These are phyloP conservation scores for Colletotrichum zoysiae DNA, from an alignment of 2,329 filamentous ascomycete species.

Conservation along the genomic window DNA sequence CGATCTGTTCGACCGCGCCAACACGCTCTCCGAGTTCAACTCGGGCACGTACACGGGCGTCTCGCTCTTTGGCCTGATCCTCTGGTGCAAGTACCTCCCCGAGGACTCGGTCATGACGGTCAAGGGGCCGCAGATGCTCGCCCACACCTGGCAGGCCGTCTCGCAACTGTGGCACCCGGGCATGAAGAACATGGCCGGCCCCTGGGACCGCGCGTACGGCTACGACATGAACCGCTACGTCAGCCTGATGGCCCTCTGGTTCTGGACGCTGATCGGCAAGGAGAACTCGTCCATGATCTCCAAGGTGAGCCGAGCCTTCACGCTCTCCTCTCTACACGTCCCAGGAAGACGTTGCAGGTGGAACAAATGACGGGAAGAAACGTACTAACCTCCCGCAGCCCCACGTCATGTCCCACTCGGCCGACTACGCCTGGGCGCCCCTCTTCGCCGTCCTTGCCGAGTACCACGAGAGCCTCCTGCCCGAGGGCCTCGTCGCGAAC, in stretches of 20 bases:
- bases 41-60: constrained; percentile 73
- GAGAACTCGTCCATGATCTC: constrained; percentile 53
- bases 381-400: constrained; percentile 49
- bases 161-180: constrained; percentile 68
- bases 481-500: constrained; percentile 53
- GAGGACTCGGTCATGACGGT: constrained; percentile 65
- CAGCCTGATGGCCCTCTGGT: constrained; percentile 67
- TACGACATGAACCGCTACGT: constrained; percentile 74
- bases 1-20: constrained; percentile 65
- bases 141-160: constrained; percentile 65
- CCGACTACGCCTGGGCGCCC: constrained; percentile 70
- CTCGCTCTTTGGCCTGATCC: constrained; percentile 67
- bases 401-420: constrained; percentile 68
- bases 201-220: constrained; percentile 74
- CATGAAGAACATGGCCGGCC: constrained; percentile 72
- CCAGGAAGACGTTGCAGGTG: no score
- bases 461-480: constrained; percentile 62
- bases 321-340: background rate
- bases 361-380: background rate
- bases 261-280: constrained; percentile 70
- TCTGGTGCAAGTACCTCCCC: constrained; percentile 72
- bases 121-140: constrained; percentile 64
- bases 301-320: constrained; percentile 45
- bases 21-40: constrained; percentile 74
- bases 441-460: constrained; percentile 67